These are phyloP conservation scores for Fusarium tanahbumbuense DNA, from an alignment of 2,329 filamentous ascomycete species.

Conservation along the genomic window DNA sequence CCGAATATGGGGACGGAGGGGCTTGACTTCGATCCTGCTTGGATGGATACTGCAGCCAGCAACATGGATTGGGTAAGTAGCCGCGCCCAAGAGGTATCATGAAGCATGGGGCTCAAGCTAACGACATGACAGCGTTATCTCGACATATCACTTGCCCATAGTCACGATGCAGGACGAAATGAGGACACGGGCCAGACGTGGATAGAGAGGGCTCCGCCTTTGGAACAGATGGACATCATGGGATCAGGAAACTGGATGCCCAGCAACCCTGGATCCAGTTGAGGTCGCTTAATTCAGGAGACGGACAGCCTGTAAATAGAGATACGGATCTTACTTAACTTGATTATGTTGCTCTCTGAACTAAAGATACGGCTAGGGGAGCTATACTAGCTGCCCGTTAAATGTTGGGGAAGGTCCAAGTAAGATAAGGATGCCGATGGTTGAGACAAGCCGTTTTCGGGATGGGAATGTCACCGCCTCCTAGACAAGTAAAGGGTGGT, in stretches of 20 bases:
- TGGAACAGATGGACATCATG: slow-evolving; percentile 47
- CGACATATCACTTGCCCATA: slow-evolving; percentile 51
- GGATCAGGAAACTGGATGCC: slow-evolving; percentile 39
- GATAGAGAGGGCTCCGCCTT: slow-evolving; percentile 45
- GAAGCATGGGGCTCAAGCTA: slow-evolving; percentile 8
- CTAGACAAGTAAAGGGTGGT: slow-evolving; percentile 24
- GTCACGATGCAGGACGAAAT: slow-evolving; percentile 45
- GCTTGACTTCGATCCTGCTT: slow-evolving; percentile 52
- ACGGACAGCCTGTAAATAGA: slow-evolving; percentile 1
- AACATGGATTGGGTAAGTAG: slow-evolving; percentile 56
- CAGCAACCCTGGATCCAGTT: slow-evolving; percentile 5
- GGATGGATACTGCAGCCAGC: slow-evolving; percentile 49
- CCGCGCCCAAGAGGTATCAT: background rate
- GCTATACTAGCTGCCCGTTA: slow-evolving; percentile 3
- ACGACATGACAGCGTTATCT: slow-evolving; percentile 47
- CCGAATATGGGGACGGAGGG: slow-evolving; percentile 36
- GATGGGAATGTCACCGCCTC: slow-evolving; percentile 12
- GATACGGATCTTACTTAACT: slow-evolving; percentile 5
- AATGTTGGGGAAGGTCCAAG: slow-evolving; percentile 9
- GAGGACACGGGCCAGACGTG: slow-evolving; percentile 47
- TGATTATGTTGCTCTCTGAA: slow-evolving; percentile 5
- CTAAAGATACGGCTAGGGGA: slow-evolving; percentile 8
- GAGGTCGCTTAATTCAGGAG: slow-evolving; percentile 7
- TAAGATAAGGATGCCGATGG: slow-evolving; percentile 3
- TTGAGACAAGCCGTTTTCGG: slow-evolving; percentile 1